Evolutionary conservation across 495 filamentous ascomycete genomes (phyloP), one percentile per base, ranked within the genome.

Genomic region (Penicillium atrosanguineum): DNA sequence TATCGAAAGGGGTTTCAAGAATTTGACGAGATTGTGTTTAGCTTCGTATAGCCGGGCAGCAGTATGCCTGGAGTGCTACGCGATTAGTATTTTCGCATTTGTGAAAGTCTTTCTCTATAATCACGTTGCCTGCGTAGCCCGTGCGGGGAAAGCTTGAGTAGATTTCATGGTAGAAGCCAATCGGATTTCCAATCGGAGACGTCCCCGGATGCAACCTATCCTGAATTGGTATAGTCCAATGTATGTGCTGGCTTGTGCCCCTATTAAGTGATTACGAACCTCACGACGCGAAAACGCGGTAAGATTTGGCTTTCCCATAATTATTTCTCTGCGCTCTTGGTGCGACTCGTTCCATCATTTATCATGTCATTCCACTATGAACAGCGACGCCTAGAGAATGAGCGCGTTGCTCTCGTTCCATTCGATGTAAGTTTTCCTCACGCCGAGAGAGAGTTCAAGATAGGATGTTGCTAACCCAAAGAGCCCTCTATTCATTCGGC

Each of bases 331-430:
- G 12, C 8, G 7, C 1, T 14, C 4, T 34, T 34, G 11, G 12
- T 34, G 0, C 3, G 9, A 9, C 14, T 12, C 31, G 12, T 14
- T 3, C 12, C 31, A 12, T 12, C 1, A 14, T 34, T 34, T 8
- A 15, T 14, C 1, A 34, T 34, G 31, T 34, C 31, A 1, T 44
- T 53, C 16, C 23, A 39, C 20, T 53, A 58, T 18, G 49, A 53
- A 19, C 49, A 53, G 44, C 51, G 50, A 34, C 18, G 18, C 43
- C 19, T 57, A 18, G 55, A 47, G 38, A 57, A 57, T 42, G 49
- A 57, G 14, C 50, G 29, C 8, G 43, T 57, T 21, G 21, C 37
- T 16, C 16, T 57, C 8, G 55, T 42, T 6, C 42, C 44, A 39
- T 57, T 57, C 28, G 44, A 57, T 34, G 55, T 47, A 41, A 15